phyloP scores from a whole-genome alignment of 75 land plant species.

The Picea glauca region DNA sequence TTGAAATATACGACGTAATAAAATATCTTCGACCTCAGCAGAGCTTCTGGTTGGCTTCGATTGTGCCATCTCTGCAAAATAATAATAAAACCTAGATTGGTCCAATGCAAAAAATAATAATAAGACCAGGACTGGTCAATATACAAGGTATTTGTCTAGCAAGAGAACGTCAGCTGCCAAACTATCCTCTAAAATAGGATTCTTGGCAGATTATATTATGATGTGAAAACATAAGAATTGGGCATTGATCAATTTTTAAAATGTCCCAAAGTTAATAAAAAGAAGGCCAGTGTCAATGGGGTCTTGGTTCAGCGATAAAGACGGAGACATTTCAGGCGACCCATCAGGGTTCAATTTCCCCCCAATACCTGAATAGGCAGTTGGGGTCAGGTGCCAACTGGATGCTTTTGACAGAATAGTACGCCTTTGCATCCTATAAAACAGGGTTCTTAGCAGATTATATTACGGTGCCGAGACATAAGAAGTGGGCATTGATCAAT shows the following conservation, averaged over 20 bases:
- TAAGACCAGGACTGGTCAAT: no score
- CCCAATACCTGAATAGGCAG: no score
- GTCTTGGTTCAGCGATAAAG: no score
- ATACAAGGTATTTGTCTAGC: no score
- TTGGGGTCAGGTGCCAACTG: no score
- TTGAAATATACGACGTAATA: conserved; percentile 72
- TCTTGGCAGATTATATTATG: neutral
- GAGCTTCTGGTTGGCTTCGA: conserved; percentile 44
- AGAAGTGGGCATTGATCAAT: neutral
- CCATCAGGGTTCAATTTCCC: no score
- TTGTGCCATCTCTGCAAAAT: conserved; percentile 41
- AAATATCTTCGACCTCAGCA: conserved; percentile 80
- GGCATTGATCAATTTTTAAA: neutral
- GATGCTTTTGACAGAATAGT: no score
- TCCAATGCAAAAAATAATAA: no score
- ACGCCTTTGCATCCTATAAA: neutral
- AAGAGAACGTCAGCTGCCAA: neutral
- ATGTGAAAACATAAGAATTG: neutral
- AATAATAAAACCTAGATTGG: neutral
- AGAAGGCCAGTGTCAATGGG: no score
- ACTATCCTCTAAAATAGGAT: neutral
- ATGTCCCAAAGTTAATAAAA: no score
- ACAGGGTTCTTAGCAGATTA: neutral
- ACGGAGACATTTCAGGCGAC: no score
- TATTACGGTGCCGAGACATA: neutral